These are phyloP conservation scores for Ganoderma resinaceum DNA, from an alignment of 1,284 basidiomycete species.

Conservation along the genomic window DNA sequence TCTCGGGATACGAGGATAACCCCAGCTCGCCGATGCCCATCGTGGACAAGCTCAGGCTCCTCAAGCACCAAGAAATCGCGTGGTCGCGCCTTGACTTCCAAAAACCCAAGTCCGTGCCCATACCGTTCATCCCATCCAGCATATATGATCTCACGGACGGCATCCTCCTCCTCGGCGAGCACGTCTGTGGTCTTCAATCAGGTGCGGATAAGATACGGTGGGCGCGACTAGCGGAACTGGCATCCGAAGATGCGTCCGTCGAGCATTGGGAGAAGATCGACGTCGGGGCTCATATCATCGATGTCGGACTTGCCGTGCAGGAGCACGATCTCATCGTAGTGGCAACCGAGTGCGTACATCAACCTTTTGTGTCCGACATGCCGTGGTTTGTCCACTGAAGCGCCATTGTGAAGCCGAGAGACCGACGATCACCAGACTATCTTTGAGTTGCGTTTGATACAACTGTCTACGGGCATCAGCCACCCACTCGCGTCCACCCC, in stretches of 20 bases:
- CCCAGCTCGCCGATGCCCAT: constrained; percentile 34
- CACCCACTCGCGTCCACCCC: constrained; percentile 51
- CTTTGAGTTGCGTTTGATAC: constrained; percentile 42
- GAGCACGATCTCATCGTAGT: constrained; percentile 58
- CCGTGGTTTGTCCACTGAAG: background rate
- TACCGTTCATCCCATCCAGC: constrained; percentile 35
- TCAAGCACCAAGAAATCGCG: constrained; percentile 40
- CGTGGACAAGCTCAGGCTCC: constrained; percentile 40
- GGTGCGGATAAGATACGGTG: constrained; percentile 25
- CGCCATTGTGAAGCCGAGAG: constrained; percentile 12
- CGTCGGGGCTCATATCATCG: constrained; percentile 37
- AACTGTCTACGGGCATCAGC: constrained; percentile 49
- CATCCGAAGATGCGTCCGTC: background rate
- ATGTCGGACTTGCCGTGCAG: constrained; percentile 53
- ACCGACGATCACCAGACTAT: constrained; percentile 21
- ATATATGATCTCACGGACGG: constrained; percentile 55
- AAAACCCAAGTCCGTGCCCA: constrained; percentile 18
- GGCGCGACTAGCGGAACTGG: constrained; percentile 10
- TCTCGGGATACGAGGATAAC: constrained; percentile 45
- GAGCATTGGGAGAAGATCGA: constrained; percentile 44
- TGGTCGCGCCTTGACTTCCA: constrained; percentile 32
- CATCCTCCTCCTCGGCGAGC: constrained; percentile 50
- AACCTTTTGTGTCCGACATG: background rate
- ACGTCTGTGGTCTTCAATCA: constrained; percentile 17
- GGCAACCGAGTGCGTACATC: constrained; percentile 45